Conservation (phyloP, 2,329 filamentous ascomycete species). For the Penicillium hesseltinei region DNA sequence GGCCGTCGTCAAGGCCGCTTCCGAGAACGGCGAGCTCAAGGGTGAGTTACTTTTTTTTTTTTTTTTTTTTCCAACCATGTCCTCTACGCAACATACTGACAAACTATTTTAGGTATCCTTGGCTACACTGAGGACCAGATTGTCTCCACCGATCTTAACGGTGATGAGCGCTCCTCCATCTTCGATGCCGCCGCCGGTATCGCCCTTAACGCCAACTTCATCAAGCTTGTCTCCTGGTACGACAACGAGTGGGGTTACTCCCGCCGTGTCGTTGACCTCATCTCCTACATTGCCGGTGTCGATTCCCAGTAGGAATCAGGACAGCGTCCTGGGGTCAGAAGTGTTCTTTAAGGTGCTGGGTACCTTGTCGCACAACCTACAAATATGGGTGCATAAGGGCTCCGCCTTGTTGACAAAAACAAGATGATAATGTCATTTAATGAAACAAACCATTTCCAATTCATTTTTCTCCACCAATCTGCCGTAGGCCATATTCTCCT, state of each 20-base stretch:
- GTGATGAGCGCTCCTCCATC: constrained; percentile 91
- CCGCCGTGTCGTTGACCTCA: constrained; percentile 84
- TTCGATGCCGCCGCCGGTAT: constrained; percentile 99
- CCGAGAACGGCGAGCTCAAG: constrained; percentile 74
- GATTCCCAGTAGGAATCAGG: constrained; percentile 53
- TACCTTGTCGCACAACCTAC: constrained; percentile 6
- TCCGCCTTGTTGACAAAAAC: constrained; percentile 18
- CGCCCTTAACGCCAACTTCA: constrained; percentile 95
- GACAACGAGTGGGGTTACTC: constrained; percentile 99
- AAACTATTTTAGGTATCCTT: constrained; percentile 59
- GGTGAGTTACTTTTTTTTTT: constrained; percentile 32
- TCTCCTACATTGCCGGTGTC: constrained; percentile 72
- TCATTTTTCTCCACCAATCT: constrained; percentile 1
- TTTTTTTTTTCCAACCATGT: no score
- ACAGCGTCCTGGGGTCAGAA: constrained; percentile 32
- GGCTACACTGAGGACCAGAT: constrained; percentile 96
- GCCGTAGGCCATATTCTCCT: neutral
- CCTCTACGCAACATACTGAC: neutral
- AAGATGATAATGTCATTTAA: constrained; percentile 28
- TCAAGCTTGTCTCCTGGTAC: constrained; percentile 98
- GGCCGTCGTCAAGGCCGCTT: constrained; percentile 79
- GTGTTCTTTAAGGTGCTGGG: constrained; percentile 33
- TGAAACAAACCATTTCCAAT: constrained; percentile 27
- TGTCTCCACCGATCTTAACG: constrained; percentile 91
- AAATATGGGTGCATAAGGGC: neutral